Conservation (phyloP, 2,329 filamentous ascomycete species). For the Aspergillus brasiliensis region DNA sequence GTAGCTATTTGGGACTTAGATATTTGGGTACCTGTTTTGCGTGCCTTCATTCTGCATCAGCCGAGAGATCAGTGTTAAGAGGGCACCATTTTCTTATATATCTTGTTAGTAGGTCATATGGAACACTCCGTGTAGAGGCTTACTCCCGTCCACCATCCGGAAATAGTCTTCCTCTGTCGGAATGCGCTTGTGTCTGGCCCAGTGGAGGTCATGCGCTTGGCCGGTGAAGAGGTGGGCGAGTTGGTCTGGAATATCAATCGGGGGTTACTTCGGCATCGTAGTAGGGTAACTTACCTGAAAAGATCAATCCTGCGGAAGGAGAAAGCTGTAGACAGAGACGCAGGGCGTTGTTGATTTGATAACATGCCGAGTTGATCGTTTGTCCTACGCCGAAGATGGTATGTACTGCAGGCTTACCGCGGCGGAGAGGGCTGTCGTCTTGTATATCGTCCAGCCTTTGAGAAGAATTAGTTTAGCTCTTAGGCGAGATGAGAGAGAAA, state of each 20-base stretch:
- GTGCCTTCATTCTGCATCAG: conserved; percentile 38
- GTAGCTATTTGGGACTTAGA: background rate
- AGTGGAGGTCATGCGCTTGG: conserved; percentile 45
- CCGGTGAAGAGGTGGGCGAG: conserved; percentile 41
- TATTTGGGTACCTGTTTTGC: background rate
- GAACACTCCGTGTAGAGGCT: background rate
- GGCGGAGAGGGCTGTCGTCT: conserved; percentile 44
- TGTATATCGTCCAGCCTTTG: conserved; percentile 48
- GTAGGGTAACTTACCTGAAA: background rate
- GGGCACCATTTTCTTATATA: conserved; percentile 37
- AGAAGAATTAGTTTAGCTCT: too few species aligned
- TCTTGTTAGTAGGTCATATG: background rate
- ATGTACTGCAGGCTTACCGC: conserved; percentile 46
- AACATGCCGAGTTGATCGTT: conserved; percentile 50
- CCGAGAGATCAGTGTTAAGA: conserved; percentile 40
- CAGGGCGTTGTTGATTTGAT: conserved; percentile 20
- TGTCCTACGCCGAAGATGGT: conserved; percentile 46
- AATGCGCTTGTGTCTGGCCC: conserved; percentile 37
- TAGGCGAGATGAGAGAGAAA: too few species aligned
- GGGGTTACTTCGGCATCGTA: background rate
- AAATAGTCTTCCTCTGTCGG: conserved; percentile 45
- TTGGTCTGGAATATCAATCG: conserved; percentile 31
- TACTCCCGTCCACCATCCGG: conserved; percentile 42
- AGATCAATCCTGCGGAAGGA: background rate
- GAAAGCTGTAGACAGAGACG: background rate